Base-by-base conservation (phyloP, 176 grass and related monocot genomes). In the Themeda triandra region DNA sequence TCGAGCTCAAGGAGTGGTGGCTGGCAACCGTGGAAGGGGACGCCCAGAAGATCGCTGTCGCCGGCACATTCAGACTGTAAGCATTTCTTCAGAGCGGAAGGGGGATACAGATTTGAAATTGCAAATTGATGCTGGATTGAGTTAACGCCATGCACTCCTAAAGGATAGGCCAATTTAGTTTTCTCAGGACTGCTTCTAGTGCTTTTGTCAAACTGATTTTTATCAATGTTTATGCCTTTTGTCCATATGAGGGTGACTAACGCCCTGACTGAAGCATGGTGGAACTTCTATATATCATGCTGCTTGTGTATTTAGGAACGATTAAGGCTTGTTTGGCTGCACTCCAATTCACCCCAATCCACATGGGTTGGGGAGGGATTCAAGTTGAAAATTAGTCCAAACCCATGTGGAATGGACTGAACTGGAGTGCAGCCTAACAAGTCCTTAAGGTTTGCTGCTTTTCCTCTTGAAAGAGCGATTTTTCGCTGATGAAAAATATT, bases 1-100 rank as follows among this genome's bases (percentile, higher is more conserved):
- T 89, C 30, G 6, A 1, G 48, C 70, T 89, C 12, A n/a, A 0
- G 37, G 70, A 85, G n/a, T 89, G 87, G 87, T 89, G 87, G 82
- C 63, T 80, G 82, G 48, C 11, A 30, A 69, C 46, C 45, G 76
- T 84, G 69, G 76, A 89, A 49, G 82, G 70, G 49, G 48, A 76
- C 3, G 82, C 85, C 0, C 48, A 54, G 63, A 89, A 89, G 24
- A 27, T 89, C 8, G 63, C 39, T 10, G 63, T 89, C 49, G 54
- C 11, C 37, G 87, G 82, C 1, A 1, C 17, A 6, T 81, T 44
- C 13, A 15, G 24, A 7, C 48, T 71, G 87, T 89, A 11, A 81
- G 66, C 51, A 54, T 54, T 79, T 86, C 37, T 63, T 48, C 14
- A 18, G 1, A 44, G 7, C 8, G 14, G 19, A 10, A 6, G 5